Base-by-base conservation (phyloP, 192 early-diverging fungal species). In the Entrophospora sp. region DNA sequence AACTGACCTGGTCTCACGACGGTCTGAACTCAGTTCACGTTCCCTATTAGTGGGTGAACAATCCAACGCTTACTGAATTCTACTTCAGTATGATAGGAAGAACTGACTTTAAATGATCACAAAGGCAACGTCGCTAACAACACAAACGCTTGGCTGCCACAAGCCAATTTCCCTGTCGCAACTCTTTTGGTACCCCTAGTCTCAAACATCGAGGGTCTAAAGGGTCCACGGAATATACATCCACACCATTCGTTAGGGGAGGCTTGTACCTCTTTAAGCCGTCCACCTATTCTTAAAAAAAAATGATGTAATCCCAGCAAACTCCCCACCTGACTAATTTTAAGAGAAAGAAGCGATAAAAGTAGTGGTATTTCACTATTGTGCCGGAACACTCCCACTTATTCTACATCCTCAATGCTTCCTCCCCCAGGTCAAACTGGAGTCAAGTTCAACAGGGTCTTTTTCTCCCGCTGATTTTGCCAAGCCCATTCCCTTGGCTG, bases 1-100 rank as follows among this genome's bases (percentile, higher is more conserved):
- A 91, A 91, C 89, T 90, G 89, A 91, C 89, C 88, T 90, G n/a
- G 87, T 90, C 89, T 91, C 89, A 90, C 88, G 87, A 90, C 88
- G 85, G 88, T 91, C 88, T 90, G 90, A 88, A 88, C 86, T 86
- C 87, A 88, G 89, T 85, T 89, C 89, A 89, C 87, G 86, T 91
- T 88, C 87, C 86, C 86, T 89, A 85, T 87, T 85, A 81, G 86
- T 83, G 87, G 86, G 85, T 90, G 86, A 88, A 86, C 86, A 88
- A 89, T 89, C 84, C 84, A 81, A 87, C 87, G 81, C 87, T 89
- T 87, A 81, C 78, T 77, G 84, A 87, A 86, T 86, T 87, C 81
- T 88, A 84, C 85, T 85, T 89, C 87, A 77, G 75, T 80, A 88
- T 87, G 86, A 87, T 87, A 88, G 81, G 83, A 87, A 88, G 87